phyloP scores from a whole-genome alignment of 2,329 filamentous ascomycete genomes.

The Amylocarpus encephaloides region DNA sequence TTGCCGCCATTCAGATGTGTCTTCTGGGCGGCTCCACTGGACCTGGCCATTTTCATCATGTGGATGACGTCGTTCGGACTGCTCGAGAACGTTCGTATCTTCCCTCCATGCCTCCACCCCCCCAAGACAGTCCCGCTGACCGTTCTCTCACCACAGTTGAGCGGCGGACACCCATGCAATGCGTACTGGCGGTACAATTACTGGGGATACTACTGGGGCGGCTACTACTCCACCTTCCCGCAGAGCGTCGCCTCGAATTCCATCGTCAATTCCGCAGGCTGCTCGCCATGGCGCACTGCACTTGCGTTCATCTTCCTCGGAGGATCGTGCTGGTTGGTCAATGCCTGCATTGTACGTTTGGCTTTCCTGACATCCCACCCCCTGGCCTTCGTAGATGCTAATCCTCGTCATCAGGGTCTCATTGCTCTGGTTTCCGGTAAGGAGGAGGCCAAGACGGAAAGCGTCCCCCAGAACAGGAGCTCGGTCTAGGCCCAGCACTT shows the following conservation, averaged over 20 bases:
- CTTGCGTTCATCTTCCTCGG: conserved; percentile 5
- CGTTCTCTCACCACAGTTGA: not conserved
- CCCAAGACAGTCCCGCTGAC: not conserved
- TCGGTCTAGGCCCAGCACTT: too few relatives aligned
- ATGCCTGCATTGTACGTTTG: not conserved
- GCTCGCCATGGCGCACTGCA: conserved; percentile 2
- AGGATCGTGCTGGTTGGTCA: not conserved
- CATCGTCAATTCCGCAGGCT: not conserved
- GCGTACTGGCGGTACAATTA: conserved; percentile 3
- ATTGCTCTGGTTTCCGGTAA: too few relatives aligned
- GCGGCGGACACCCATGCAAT: not conserved
- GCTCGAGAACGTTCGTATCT: conserved; percentile 1
- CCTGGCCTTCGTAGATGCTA: too few relatives aligned
- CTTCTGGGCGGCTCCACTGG: conserved; percentile 1
- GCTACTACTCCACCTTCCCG: not conserved
- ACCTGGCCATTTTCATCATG: conserved; percentile 1
- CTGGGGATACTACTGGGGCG: conserved; percentile 5
- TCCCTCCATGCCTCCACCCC: not conserved
- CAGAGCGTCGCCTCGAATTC: not conserved
- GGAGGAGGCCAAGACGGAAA: too few relatives aligned
- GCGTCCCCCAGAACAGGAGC: too few relatives aligned
- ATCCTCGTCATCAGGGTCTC: too few relatives aligned
- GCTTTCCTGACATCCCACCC: not conserved
- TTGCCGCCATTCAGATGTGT: not conserved
- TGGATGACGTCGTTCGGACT: conserved; percentile 5